Percentiles rank a stretch among this genome's conserved stretches.
Conservation (phyloP, 768 basidiomycete genomes). For the Coprinellus aureogranulatus region DNA sequence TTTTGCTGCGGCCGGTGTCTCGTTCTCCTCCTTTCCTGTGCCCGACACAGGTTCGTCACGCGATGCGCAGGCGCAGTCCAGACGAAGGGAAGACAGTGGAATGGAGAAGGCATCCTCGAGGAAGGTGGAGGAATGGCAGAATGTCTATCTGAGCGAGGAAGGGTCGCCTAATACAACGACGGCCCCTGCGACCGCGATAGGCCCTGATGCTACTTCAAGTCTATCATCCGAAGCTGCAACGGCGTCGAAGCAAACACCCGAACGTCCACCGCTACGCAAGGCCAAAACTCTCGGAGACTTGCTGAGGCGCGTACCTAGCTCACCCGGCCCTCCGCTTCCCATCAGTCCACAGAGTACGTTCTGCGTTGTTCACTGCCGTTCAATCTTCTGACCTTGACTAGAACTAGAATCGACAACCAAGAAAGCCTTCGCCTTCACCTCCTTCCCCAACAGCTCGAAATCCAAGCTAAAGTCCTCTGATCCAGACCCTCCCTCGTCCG, state of each 20-base stretch:
- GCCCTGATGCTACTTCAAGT: neutral
- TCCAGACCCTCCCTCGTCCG: neutral
- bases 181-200: neutral
- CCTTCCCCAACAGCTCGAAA: neutral
- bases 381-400: neutral
- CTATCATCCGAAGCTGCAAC: too few species aligned
- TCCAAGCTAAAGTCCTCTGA: neutral
- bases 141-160: neutral
- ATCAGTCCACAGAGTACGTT: constrained; percentile 2
- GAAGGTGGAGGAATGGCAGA: neutral
- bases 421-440: constrained; percentile 5
- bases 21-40: neutral
- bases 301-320: constrained; percentile 1
- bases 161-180: neutral
- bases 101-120: neutral
- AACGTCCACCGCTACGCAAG: neutral
- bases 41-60: too few species aligned
- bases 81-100: neutral
- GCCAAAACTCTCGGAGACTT: constrained; percentile 3
- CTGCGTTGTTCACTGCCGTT: neutral
- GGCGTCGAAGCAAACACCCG: neutral
- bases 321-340: constrained; percentile 3
- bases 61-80: too few species aligned
- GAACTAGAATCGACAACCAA: constrained; percentile 6
- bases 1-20: neutral